Evolutionary conservation across 2,329 filamentous ascomycete genomes (phyloP).

Genomic region (Fusarium gaditjirri): DNA sequence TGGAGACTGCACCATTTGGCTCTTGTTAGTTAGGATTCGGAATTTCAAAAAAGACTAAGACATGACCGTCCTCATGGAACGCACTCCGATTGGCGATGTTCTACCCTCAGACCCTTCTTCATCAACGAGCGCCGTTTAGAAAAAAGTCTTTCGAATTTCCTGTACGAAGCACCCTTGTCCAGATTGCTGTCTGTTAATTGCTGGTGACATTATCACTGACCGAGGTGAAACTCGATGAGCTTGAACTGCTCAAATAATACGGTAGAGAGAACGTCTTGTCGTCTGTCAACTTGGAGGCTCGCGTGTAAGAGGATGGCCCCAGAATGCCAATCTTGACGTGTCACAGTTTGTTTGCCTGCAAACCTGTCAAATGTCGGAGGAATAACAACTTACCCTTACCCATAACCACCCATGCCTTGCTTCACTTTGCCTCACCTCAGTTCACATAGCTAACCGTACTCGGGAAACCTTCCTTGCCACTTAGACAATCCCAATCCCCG

Average conservation of each 20-base stretch:
- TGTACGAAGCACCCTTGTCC: conserved; percentile 20
- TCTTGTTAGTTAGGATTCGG: conserved; percentile 9
- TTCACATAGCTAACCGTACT: conserved; percentile 16
- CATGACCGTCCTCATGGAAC: conserved; percentile 43
- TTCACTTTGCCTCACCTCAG: neutral
- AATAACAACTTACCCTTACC: conserved; percentile 13
- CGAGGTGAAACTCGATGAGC: neutral
- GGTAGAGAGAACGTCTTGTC: neutral
- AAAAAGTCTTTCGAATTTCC: conserved; percentile 29
- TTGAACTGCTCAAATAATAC: neutral
- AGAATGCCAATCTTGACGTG: conserved; percentile 22
- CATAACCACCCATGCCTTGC: neutral
- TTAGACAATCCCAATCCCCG: conserved; percentile 27
- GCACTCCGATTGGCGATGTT: conserved; percentile 39
- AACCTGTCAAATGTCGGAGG: conserved; percentile 36
- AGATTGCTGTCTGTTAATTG: conserved; percentile 13
- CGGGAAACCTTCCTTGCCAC: conserved; percentile 29
- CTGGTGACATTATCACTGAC: conserved; percentile 5
- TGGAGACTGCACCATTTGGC: neutral
- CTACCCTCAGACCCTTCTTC: conserved; percentile 33
- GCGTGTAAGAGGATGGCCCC: conserved; percentile 13
- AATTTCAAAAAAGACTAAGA: conserved; percentile 33
- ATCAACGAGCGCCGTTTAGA: conserved; percentile 17
- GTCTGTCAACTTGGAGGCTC: conserved; percentile 9
- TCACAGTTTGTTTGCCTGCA: conserved; percentile 20